Conservation (phyloP, 495 filamentous ascomycete species). For the Baudoinia panamericana region DNA sequence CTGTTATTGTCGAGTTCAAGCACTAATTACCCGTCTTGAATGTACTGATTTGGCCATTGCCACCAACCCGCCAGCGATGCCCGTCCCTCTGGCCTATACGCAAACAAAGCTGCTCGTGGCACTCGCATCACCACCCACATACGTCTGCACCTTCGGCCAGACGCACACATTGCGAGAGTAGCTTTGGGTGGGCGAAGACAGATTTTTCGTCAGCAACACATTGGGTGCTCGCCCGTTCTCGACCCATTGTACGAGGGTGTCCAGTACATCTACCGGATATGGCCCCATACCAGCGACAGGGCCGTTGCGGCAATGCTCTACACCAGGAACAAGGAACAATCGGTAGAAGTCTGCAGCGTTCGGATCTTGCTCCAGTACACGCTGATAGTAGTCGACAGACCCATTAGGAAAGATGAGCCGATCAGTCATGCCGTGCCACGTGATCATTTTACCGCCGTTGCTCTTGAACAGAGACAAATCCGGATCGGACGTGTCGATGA, state of each 20-base stretch:
- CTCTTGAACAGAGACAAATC: slow-evolving; percentile 30
- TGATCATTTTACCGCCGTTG: slow-evolving; percentile 34
- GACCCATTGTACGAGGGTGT: slow-evolving; percentile 25
- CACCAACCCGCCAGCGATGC: too few relatives aligned
- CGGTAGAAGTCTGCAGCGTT: slow-evolving; percentile 13
- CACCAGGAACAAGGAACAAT: slow-evolving; percentile 25
- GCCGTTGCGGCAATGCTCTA: slow-evolving; percentile 27
- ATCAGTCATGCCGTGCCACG: slow-evolving; percentile 30
- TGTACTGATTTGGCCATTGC: too few relatives aligned
- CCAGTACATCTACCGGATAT: slow-evolving; percentile 13
- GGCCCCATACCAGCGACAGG: slow-evolving; percentile 23
- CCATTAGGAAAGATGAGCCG: slow-evolving; percentile 2
- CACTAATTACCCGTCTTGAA: too few relatives aligned
- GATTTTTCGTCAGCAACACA: too few relatives aligned
- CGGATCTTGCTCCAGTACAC: slow-evolving; percentile 3
- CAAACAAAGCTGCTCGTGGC: too few relatives aligned
- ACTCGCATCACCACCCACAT: too few relatives aligned
- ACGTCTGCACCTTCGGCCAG: too few relatives aligned
- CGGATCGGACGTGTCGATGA: slow-evolving; percentile 28
- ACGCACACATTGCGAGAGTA: too few relatives aligned
- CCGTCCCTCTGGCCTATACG: too few relatives aligned
- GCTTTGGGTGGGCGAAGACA: too few relatives aligned
- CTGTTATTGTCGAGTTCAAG: too few relatives aligned
- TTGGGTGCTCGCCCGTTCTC: slow-evolving; percentile 24
- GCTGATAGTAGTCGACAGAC: slow-evolving; percentile 10